Base-by-base conservation (phyloP, 768 basidiomycete species). In the Myochromella boudieri region DNA sequence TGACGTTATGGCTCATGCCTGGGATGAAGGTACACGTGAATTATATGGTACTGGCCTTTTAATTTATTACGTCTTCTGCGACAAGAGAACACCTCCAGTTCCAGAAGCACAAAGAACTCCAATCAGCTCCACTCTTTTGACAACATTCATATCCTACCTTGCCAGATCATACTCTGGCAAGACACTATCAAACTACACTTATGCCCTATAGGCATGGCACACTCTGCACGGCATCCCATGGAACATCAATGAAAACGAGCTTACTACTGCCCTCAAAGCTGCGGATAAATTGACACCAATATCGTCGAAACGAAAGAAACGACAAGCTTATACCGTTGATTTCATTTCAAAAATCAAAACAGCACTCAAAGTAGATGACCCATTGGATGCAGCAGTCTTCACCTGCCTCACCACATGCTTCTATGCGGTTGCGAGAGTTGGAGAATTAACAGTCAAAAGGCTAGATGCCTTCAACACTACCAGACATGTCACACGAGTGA, bases 171-270 rank as follows among this genome's bases (percentile, higher is more conserved):
- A 71, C 46, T 46, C 71, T 0, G 60, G 58, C 0, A 49, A 41
- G 12, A 61, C 71, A 0, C 50, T 77, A 0, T 29, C 41, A 1
- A 76, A 75, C 55, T 75, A 71, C 44, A 15, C 75, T 0, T 49
- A 52, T 1, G 70, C 67, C 0, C 34, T 78, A 1, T 52, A 65
- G 1, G 74, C 76, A 2, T 80, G 76, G 76, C 75, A 80, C 51
- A 57, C 68, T 1, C 39, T 78, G 0, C 75, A 80, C 45, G 60
- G 72, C 0, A 4, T 70, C 0, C 34, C 21, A 0, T 77, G 69
- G 68, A 34, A 11, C 0, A 44, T 68, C 1, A 51, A 69, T 21
- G 34, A 60, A 0, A 32, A 37, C 0, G 56, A 67, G 17, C 25
- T 70, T 11, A 58, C 69, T 0, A 46, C 59, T 0, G 24, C 70